Base-by-base conservation (phyloP, 345 rosid species). In the Citrus trifoliata region DNA sequence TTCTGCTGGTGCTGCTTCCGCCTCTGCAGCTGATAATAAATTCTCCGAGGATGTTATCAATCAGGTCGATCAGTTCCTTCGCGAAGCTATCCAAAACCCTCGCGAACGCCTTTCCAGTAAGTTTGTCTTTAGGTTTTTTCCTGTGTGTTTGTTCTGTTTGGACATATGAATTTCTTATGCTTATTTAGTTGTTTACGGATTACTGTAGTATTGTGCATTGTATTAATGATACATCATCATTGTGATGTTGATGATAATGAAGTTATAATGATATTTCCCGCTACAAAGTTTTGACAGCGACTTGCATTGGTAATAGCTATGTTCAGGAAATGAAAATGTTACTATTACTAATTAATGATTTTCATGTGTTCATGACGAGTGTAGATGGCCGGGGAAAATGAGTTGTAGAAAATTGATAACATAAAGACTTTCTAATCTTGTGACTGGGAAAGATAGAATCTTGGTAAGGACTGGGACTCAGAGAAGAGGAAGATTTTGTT, bases 1-100 rank as follows among this genome's bases (percentile, higher is more conserved):
- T 16, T 77, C 73, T 71, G 35, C 82, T 69, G 70, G 71, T 0
- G 71, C 76, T 9, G 78, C 69, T 71, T 51, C 82, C 70, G 72
- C 71, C 37, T 71, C 66, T 42, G 60, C 83, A 0, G 74, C 33
- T 48, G 78, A 82, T 25, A 84, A 76, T 14, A 85, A 78, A 61
- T 76, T 77, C 5, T 22, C 84, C 8, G 91, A 89, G 25, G 90
- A 89, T 63, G 70, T 64, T n/a, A 18, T 81, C 64, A 79, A 78
- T 74, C 91, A 87, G 86, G 93, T 92, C 61, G 97, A 92, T 80
- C 93, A 87, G 88, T 92, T 92, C 80, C 93, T 92, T 33, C 91
- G 88, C 8, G 97, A 92, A 78, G 97, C 95, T 37, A 61, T 92
- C 74, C 90, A 90, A 62, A 92, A 92, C 80, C 92, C 97, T 19